Evolutionary conservation across 176 grass and related monocot species (phyloP).

Genomic region (Ananas comosus): DNA sequence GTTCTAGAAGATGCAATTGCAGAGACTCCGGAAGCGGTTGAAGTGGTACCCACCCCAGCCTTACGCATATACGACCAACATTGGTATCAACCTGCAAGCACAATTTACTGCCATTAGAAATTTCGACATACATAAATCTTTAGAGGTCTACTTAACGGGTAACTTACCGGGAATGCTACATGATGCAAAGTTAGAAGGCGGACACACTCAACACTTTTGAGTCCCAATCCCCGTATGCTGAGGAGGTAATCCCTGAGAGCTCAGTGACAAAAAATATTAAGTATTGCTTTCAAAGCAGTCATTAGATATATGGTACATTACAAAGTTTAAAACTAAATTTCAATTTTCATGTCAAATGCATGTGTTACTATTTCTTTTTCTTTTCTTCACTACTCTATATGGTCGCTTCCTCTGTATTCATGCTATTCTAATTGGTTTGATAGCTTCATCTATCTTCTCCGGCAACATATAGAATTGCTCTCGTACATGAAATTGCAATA

Average conservation of each 20-base stretch:
- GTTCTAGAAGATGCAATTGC: conserved; percentile 86
- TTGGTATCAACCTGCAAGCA: conserved; percentile 81
- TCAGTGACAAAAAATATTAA: conserved; percentile 5
- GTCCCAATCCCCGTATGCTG: conserved; percentile 87
- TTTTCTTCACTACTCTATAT: too few species aligned
- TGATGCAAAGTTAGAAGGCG: conserved; percentile 89
- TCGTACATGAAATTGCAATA: too few species aligned
- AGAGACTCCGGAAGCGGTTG: conserved; percentile 88
- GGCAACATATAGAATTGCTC: too few species aligned
- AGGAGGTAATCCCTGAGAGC: conserved; percentile 80
- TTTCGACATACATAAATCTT: background rate
- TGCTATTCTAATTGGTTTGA: too few species aligned
- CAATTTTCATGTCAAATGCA: too few species aligned
- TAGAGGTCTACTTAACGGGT: conserved; percentile 5
- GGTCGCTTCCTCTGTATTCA: too few species aligned
- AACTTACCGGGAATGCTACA: conserved; percentile 90
- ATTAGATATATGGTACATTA: background rate
- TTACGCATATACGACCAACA: conserved; percentile 92
- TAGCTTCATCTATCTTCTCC: too few species aligned
- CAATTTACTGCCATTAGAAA: conserved; percentile 8
- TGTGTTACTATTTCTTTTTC: too few species aligned
- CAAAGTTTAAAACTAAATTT: too few species aligned
- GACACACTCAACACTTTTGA: conserved; percentile 97
- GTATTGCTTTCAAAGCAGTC: background rate
- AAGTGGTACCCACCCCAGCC: conserved; percentile 95